Evolutionary conservation across 202 grass and related monocot species (phyloP).

Genomic region (Brachypodium distachyon): DNA sequence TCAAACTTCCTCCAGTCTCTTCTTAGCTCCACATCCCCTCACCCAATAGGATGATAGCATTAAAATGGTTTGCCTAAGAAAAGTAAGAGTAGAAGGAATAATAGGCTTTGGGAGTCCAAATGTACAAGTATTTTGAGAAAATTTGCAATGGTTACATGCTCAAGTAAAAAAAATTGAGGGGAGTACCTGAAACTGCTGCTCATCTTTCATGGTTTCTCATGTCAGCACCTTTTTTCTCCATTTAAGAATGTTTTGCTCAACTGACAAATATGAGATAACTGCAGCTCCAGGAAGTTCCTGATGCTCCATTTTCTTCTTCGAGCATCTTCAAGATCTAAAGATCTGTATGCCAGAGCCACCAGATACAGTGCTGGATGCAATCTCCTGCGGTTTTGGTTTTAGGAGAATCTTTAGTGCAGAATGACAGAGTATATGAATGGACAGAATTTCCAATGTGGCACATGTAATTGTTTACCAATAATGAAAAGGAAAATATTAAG

Average conservation of each 20-base stretch:
- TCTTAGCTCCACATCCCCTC: no score
- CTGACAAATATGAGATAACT: slow-evolving; percentile 40
- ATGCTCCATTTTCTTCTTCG: slow-evolving; percentile 55
- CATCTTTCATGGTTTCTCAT: slow-evolving; percentile 9
- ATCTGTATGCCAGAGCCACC: slow-evolving; percentile 77
- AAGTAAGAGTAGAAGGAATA: no score
- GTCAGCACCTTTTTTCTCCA: slow-evolving; percentile 14
- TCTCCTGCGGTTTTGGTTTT: slow-evolving; percentile 59
- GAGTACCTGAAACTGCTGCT: not conserved
- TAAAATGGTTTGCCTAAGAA: no score
- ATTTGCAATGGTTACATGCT: no score
- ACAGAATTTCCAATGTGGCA: not conserved
- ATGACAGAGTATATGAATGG: not conserved
- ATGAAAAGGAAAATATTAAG: not conserved
- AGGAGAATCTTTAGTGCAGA: not conserved
- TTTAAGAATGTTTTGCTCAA: slow-evolving; percentile 34
- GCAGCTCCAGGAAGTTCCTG: slow-evolving; percentile 27
- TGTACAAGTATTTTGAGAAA: no score
- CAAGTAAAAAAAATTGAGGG: no score
- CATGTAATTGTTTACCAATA: not conserved
- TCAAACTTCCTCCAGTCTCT: no score
- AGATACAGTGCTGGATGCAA: slow-evolving; percentile 95
- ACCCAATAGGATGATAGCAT: no score
- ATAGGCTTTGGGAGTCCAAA: no score
- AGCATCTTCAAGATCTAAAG: slow-evolving; percentile 82